Percentiles rank a stretch among this genome's conserved stretches.
Conservation (phyloP, 176 grass and related monocot genomes). For the Zoysia pacifica region DNA sequence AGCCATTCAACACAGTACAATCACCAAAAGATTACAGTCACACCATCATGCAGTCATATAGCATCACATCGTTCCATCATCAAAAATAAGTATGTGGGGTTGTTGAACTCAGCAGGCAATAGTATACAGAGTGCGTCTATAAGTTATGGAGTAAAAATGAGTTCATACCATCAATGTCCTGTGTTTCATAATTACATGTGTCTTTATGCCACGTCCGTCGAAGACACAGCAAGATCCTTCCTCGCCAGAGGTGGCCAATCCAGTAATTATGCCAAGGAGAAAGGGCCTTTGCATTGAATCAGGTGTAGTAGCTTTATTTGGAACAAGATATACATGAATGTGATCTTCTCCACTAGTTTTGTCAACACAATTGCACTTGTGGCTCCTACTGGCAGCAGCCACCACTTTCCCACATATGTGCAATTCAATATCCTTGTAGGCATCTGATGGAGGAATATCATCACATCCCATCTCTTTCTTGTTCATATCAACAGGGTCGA, state of each 20-base stretch:
- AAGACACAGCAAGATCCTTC: conserved; percentile 90
- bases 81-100: neutral
- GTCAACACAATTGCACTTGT: conserved; percentile 66
- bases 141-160: conserved; percentile 12
- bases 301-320: conserved; percentile 44
- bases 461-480: conserved; percentile 27
- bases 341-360: conserved; percentile 59
- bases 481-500: conserved; percentile 24
- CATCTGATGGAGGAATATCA: conserved; percentile 46
- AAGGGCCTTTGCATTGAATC: conserved; percentile 35
- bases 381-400: conserved; percentile 68
- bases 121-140: neutral
- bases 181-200: conserved; percentile 86
- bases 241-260: conserved; percentile 70
- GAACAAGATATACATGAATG: conserved; percentile 82
- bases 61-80: neutral
- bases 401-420: conserved; percentile 74
- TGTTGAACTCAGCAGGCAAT: neutral
- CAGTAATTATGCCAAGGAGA: conserved; percentile 76
- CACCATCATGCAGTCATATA: neutral
- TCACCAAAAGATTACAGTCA: neutral
- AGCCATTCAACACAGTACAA: neutral
- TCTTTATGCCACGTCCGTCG: conserved; percentile 53
- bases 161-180: conserved; percentile 75
- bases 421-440: conserved; percentile 80